Evolutionary conservation across 768 basidiomycete genomes (phyloP).

Genomic region (Pluteus cervinus): DNA sequence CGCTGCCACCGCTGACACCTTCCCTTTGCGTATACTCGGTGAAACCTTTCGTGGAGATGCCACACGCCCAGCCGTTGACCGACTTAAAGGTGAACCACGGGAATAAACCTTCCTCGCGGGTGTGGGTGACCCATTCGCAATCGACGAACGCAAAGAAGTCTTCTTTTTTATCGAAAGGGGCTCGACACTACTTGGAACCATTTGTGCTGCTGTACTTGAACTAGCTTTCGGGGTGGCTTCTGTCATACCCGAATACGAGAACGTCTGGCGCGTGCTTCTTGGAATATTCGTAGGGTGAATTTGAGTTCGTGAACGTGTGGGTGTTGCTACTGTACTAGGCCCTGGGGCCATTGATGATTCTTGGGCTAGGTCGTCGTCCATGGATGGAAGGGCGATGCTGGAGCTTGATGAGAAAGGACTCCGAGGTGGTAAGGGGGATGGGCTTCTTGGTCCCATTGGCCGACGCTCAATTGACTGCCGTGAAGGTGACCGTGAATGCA

Average conservation of each 20-base stretch:
- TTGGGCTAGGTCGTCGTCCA: slow-evolving; percentile 39
- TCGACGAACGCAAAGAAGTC: slow-evolving; percentile 48
- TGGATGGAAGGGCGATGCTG: slow-evolving; percentile 31
- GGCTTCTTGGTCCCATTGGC: slow-evolving; percentile 69
- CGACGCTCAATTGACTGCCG: slow-evolving; percentile 50
- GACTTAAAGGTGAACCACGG: slow-evolving; percentile 50
- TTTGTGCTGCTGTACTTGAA: slow-evolving; percentile 20
- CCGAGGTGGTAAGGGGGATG: slow-evolving; percentile 57
- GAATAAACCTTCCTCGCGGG: slow-evolving; percentile 32
- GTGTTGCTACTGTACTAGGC: slow-evolving; percentile 16
- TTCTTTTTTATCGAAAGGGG: slow-evolving; percentile 87
- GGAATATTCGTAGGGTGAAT: slow-evolving; percentile 47
- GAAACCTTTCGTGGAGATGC: slow-evolving; percentile 50
- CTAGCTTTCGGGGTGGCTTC: slow-evolving; percentile 48
- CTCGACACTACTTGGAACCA: slow-evolving; percentile 47
- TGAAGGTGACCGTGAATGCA: slow-evolving; percentile 41
- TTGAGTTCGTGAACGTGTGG: slow-evolving; percentile 19
- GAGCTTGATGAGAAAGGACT: slow-evolving; percentile 32
- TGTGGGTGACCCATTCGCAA: slow-evolving; percentile 29
- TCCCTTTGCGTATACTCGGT: slow-evolving; percentile 42
- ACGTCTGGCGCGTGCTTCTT: slow-evolving; percentile 66
- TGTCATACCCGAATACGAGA: slow-evolving; percentile 45
- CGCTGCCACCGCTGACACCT: slow-evolving; percentile 20
- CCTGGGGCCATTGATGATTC: slow-evolving; percentile 25
- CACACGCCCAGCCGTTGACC: slow-evolving; percentile 33